phyloP scores from a whole-genome alignment of 805 yeast genomes.

The Starmerella sirachaensis region DNA sequence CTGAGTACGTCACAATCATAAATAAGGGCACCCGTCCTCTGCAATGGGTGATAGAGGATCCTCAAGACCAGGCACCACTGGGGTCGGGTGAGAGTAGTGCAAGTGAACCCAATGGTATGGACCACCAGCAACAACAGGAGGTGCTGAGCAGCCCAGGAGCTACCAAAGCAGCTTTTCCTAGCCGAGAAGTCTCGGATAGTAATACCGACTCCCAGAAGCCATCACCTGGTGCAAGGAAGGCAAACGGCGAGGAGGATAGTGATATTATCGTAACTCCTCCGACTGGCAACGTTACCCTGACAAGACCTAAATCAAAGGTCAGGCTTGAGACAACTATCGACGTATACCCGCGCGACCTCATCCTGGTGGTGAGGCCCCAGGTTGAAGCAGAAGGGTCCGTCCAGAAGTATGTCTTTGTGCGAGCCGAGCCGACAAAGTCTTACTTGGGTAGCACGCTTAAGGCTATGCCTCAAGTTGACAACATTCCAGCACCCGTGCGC shows the following conservation, averaged over 20 bases:
- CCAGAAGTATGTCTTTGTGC: slow-evolving; percentile 19
- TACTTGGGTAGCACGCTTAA: slow-evolving; percentile 28
- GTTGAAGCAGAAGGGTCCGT: slow-evolving; percentile 5
- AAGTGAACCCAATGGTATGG: background rate
- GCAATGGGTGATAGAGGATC: slow-evolving; percentile 11
- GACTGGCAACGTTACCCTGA: slow-evolving; percentile 8
- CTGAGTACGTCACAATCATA: slow-evolving; percentile 2
- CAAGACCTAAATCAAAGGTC: slow-evolving; percentile 6
- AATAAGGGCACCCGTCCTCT: slow-evolving; percentile 17
- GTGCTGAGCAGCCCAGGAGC: background rate
- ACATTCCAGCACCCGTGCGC: slow-evolving; percentile 29
- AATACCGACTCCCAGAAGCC: background rate
- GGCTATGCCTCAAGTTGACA: slow-evolving; percentile 8
- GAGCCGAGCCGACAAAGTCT: slow-evolving; percentile 25
- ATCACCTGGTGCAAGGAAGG: no score
- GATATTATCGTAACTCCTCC: slow-evolving; percentile 9
- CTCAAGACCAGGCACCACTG: slow-evolving; percentile 4
- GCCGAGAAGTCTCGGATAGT: background rate
- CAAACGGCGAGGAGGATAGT: no score
- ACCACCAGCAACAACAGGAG: background rate
- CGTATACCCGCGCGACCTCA: slow-evolving; percentile 13
- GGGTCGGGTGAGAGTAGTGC: slow-evolving; percentile 7
- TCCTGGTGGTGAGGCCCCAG: slow-evolving; percentile 10
- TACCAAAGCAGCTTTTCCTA: background rate
- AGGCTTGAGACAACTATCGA: slow-evolving; percentile 7